These are phyloP conservation scores for Aspergillus indologenus DNA, from an alignment of 495 filamentous ascomycete genomes.

Conservation along the genomic window DNA sequence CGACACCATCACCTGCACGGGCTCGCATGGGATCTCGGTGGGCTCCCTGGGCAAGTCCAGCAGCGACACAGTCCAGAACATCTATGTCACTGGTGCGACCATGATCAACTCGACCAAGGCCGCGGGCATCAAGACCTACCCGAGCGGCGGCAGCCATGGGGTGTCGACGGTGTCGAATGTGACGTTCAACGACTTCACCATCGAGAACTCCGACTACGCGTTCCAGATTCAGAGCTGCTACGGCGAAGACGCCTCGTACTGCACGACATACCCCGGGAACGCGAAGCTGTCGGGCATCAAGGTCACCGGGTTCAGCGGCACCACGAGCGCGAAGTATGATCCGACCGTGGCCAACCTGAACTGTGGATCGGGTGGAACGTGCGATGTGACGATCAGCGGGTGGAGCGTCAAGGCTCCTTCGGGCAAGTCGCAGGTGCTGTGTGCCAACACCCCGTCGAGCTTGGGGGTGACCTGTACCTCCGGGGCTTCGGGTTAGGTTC, in stretches of 20 bases:
- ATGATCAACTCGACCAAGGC: slow-evolving; percentile 46
- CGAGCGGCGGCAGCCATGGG: slow-evolving; percentile 33
- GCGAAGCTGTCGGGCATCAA: slow-evolving; percentile 34
- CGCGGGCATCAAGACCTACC: slow-evolving; percentile 44
- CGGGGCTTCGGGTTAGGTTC: slow-evolving; percentile 33
- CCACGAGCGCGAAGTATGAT: slow-evolving; percentile 39
- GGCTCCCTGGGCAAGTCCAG: slow-evolving; percentile 34
- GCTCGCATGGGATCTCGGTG: slow-evolving; percentile 42
- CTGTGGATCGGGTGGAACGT: slow-evolving; percentile 39
- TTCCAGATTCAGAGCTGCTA: slow-evolving; percentile 51
- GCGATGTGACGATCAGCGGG: slow-evolving; percentile 30
- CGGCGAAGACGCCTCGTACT: slow-evolving; percentile 39
- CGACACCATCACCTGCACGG: slow-evolving; percentile 36
- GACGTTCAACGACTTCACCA: slow-evolving; percentile 36
- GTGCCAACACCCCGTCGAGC: slow-evolving; percentile 37
- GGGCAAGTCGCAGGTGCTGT: slow-evolving; percentile 34
- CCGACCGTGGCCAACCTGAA: slow-evolving; percentile 37
- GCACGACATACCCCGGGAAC: slow-evolving; percentile 32
- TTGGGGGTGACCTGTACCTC: slow-evolving; percentile 37
- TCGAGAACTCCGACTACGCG: slow-evolving; percentile 43
- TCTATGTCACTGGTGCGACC: slow-evolving; percentile 33
- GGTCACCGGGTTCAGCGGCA: slow-evolving; percentile 37
- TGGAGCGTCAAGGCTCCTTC: slow-evolving; percentile 34
- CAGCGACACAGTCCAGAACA: slow-evolving; percentile 37
- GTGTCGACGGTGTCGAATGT: slow-evolving; percentile 40